phyloP scores from a whole-genome alignment of 2,329 filamentous ascomycete genomes.

The Falciphora oryzae region DNA sequence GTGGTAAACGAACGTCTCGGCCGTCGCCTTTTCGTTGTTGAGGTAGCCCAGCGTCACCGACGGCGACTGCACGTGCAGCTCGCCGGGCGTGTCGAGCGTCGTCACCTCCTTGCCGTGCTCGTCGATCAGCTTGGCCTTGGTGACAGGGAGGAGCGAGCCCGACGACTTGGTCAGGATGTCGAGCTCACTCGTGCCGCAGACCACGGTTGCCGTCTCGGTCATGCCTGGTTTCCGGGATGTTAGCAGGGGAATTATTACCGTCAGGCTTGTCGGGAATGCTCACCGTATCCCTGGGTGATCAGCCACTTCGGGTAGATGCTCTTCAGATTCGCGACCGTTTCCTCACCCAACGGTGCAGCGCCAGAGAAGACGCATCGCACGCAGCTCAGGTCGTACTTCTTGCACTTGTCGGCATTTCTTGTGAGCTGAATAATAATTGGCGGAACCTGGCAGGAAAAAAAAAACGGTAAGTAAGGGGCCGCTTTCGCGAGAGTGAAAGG shows the following conservation, averaged over 20 bases:
- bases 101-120: constrained; percentile 65
- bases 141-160: constrained; percentile 61
- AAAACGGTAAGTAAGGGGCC: background rate
- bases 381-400: constrained; percentile 66
- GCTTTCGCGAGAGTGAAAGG: background rate
- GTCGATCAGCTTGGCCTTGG: constrained; percentile 60
- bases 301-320: constrained; percentile 56
- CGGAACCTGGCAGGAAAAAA: constrained; percentile 49
- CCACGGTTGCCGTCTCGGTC: constrained; percentile 71
- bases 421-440: constrained; percentile 76
- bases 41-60: constrained; percentile 77
- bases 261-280: constrained; percentile 10
- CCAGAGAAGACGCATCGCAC: constrained; percentile 64
- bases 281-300: constrained; percentile 67
- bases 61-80: constrained; percentile 73
- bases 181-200: constrained; percentile 50
- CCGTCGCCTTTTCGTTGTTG: constrained; percentile 77
- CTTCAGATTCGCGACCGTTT: constrained; percentile 61
- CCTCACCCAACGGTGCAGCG: constrained; percentile 70
- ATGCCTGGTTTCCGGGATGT: constrained; percentile 43
- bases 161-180: constrained; percentile 69
- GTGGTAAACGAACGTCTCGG: constrained; percentile 66
- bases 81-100: constrained; percentile 62
- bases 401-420: constrained; percentile 54
- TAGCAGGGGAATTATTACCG: background rate